These are phyloP conservation scores for Botrytis fragariae DNA, from an alignment of 2,329 filamentous ascomycete species.

Conservation along the genomic window DNA sequence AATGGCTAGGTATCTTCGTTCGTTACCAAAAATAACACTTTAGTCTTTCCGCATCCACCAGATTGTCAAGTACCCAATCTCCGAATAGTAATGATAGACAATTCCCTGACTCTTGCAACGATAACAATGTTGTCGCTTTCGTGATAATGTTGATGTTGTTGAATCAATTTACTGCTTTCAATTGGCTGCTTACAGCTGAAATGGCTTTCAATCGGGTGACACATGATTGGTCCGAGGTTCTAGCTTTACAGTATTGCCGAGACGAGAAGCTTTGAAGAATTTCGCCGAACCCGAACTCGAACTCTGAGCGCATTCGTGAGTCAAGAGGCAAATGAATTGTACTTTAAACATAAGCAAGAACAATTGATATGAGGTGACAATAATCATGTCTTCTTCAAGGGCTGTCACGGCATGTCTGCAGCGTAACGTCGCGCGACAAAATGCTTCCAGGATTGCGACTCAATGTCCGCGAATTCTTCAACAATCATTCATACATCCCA, in stretches of 20 bases:
- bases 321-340: slow-evolving; percentile 5
- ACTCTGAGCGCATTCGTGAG: neutral
- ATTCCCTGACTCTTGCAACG: neutral
- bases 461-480: slow-evolving; percentile 24
- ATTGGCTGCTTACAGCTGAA: slow-evolving; percentile 8
- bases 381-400: slow-evolving; percentile 34
- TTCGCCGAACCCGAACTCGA: neutral
- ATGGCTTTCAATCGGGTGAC: slow-evolving; percentile 20
- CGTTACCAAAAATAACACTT: neutral
- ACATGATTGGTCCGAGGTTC: slow-evolving; percentile 24
- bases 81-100: neutral
- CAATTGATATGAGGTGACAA: slow-evolving; percentile 34
- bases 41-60: neutral
- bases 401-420: slow-evolving; percentile 33
- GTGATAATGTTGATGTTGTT: neutral
- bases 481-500: slow-evolving; percentile 26
- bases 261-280: slow-evolving; percentile 19
- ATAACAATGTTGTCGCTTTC: neutral
- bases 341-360: slow-evolving; percentile 13
- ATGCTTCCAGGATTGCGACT: slow-evolving; percentile 24
- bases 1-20: neutral
- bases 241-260: slow-evolving; percentile 17
- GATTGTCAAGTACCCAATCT: neutral
- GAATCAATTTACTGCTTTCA: neutral
- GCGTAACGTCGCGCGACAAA: slow-evolving; percentile 29